Evolutionary conservation across 225 moss, liverwort and hornwort genomes (phyloP), one percentile per base, ranked within the genome.

Genomic region (Takakia lepidozioides): DNA sequence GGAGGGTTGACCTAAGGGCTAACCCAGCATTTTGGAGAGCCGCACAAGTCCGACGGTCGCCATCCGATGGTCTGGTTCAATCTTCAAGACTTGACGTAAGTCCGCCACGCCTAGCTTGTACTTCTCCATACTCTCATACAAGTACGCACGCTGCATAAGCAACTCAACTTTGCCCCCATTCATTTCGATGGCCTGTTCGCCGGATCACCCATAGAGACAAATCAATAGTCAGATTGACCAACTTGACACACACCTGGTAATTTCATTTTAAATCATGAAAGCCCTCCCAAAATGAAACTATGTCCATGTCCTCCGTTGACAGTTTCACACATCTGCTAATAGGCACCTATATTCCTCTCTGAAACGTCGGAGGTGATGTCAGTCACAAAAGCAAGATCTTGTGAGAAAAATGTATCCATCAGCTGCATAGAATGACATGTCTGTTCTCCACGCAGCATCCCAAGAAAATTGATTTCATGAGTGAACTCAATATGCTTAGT

Each of bases 71-170:
- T 66, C 70, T 13, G 82, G 82, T 51, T 98, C 87, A 49, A 90
- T 48, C 43, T 90, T 82, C 38, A 86, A 56, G 20, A 90, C 84
- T 61, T 82, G 61, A 66, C 71, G 76, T 64, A 90, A 69, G 65
- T 98, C 95, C 27, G 60, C 63, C 45, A 98, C 77, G 6, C 82
- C 82, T 34, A 85, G 82, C 64, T 81, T 90, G 53, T 90, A 85
- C 53, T 98, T 98, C 71, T 98, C 95, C 77, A 87, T 87, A 63
- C 95, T 81, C 72, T 98, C 95, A 24, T 98, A 91, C 55, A 98
- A 61, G 55, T 82, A 82, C 41, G 95, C 87, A 48, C 95, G 82
- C 46, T 87, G 87, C 87, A 98, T 82, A 46, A 98, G 59, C 42
- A 90, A 68, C 10, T 54, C 75, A 25, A 75, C 78, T 38, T 57